Evolutionary conservation across 2,329 filamentous ascomycete genomes (phyloP).

Genomic region (Alternaria viburni): DNA sequence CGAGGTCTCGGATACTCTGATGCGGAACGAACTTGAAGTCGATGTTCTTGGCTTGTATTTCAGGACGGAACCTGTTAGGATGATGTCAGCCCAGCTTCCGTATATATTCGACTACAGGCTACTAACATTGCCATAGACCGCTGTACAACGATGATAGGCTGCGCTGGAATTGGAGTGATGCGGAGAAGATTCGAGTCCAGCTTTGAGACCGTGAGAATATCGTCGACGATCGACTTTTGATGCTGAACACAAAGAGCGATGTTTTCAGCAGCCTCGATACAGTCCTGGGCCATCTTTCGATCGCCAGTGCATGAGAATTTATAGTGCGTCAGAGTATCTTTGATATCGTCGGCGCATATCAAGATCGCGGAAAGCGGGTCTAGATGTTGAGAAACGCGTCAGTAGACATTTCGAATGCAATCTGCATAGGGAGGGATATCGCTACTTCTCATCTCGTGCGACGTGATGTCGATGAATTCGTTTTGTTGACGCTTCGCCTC

Average conservation of each 20-base stretch:
- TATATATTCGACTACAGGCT: not conserved
- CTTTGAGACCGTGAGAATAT: slow-evolving; percentile 44
- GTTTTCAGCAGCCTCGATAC: slow-evolving; percentile 42
- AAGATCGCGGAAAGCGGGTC: slow-evolving; percentile 41
- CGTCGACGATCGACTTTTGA: slow-evolving; percentile 45
- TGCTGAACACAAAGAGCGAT: slow-evolving; percentile 51
- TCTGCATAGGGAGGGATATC: slow-evolving; percentile 34
- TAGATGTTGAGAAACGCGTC: not conserved
- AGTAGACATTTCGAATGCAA: not conserved
- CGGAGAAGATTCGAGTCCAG: slow-evolving; percentile 39
- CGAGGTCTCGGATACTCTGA: slow-evolving; percentile 40
- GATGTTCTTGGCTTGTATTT: slow-evolving; percentile 41
- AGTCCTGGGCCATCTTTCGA: slow-evolving; percentile 23
- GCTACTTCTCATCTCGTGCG: slow-evolving; percentile 44
- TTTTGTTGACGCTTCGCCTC: slow-evolving; percentile 44
- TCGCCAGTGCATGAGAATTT: slow-evolving; percentile 21
- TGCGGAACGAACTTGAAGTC: slow-evolving; percentile 42
- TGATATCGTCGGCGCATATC: slow-evolving; percentile 43
- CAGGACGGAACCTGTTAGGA: slow-evolving; percentile 31
- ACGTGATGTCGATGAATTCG: slow-evolving; percentile 47
- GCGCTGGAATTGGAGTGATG: slow-evolving; percentile 48
- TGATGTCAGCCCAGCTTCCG: not conserved
- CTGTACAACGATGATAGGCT: slow-evolving; percentile 43
- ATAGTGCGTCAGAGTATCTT: slow-evolving; percentile 30
- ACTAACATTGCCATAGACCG: slow-evolving; percentile 45